Conservation (phyloP, 2,329 filamentous ascomycete genomes). For the Cytospora chrysosperma region DNA sequence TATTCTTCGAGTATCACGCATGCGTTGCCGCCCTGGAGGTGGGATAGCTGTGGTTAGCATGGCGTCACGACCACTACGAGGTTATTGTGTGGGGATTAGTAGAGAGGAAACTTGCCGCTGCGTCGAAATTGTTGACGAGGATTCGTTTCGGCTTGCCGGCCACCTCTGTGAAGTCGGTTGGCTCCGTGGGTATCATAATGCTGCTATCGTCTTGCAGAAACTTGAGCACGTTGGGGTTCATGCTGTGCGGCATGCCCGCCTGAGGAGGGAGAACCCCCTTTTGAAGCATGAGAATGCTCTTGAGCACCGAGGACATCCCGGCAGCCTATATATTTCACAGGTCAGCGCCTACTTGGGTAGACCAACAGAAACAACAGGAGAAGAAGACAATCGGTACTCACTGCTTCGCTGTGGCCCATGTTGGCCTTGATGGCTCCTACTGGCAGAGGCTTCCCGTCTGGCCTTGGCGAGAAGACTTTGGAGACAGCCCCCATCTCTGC, state of each 20-base stretch:
- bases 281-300: conserved; percentile 2
- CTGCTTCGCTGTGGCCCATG: conserved; percentile 5
- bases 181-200: background rate
- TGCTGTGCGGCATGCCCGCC: background rate
- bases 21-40: background rate
- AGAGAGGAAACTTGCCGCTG: conserved; percentile 68
- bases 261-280: conserved; percentile 1
- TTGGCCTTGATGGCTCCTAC: conserved; percentile 31
- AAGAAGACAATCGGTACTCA: background rate
- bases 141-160: background rate
- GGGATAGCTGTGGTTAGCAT: too few relatives aligned
- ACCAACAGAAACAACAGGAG: too few relatives aligned
- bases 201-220: background rate
- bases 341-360: background rate
- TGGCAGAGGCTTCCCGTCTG: conserved; percentile 33
- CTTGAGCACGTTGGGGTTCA: conserved; percentile 28
- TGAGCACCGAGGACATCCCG: background rate
- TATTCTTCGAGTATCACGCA: conserved; percentile 28
- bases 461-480: background rate
- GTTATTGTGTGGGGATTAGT: too few relatives aligned
- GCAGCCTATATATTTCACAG: background rate
- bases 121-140: conserved; percentile 6
- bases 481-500: background rate
- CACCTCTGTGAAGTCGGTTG: background rate
- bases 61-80: too few relatives aligned